Base-by-base conservation (phyloP, 2,329 filamentous ascomycete species). In the Talaromyces sp. region DNA sequence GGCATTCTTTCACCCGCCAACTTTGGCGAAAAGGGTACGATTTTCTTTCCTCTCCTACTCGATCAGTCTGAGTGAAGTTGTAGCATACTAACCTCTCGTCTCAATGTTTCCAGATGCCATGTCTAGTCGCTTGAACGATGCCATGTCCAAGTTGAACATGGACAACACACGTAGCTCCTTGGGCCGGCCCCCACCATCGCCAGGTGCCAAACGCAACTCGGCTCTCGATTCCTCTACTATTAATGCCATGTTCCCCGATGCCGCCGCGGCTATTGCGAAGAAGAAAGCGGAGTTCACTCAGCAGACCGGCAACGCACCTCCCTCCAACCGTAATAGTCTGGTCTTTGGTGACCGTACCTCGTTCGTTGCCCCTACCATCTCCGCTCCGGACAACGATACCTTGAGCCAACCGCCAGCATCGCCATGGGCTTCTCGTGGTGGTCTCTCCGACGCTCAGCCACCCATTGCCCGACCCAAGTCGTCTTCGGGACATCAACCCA, bases 181-280 rank as follows among this genome's bases (percentile, higher is more conserved):
- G 65, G 86, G 86, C 45, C 90, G 93, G 61, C 89, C 88, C 57
- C 88, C 89, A 35, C 85, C 88, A 51, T 90, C 88, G 45, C 85
- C 91, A 11, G 83, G 87, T 47, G 85, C 86, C 47, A 97, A 97
- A 79, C 87, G 94, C 63, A 94, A 96, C 71, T 97, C 94, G 41
- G 91, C 89, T n/a, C 85, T 99, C 51, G 93, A 97, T 70, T 83
- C 90, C 4, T 91, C 88, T 29, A 95, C 91, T 20, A 97, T 99
- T 75, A 96, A 96, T 75, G 91, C 91, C 66, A 97, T 99, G 94
- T 99, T 99, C 73, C 94, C 94, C 6, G 94, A 99, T 77, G 94
- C 94, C 40, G 94, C 94, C 13, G 93, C 93, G 37, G 94, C 94
- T n/a, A 97, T 99, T 72, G 93, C 93, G 22, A 96, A 94, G 56